Evolutionary conservation across 2,329 filamentous ascomycete genomes (phyloP).

Genomic region (Scedosporium dehoogii): DNA sequence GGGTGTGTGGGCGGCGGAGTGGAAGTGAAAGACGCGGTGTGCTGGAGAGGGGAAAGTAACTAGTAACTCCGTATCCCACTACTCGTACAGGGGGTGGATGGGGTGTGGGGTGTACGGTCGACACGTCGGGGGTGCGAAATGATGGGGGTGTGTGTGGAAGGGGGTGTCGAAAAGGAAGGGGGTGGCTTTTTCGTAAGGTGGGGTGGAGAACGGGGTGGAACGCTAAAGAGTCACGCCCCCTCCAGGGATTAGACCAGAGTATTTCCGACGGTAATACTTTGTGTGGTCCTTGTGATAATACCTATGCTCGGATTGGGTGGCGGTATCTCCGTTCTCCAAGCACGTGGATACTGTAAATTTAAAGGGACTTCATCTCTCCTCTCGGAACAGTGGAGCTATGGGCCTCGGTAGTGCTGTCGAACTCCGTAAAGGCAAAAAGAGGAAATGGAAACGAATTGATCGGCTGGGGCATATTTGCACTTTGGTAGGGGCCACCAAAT

Average conservation of each 20-base stretch:
- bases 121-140: background rate
- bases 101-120: background rate
- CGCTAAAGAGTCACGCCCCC: background rate
- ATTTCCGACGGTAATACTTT: slow-evolving; percentile 3
- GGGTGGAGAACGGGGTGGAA: background rate
- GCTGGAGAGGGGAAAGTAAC: background rate
- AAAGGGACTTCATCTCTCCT: background rate
- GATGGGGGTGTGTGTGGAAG: background rate
- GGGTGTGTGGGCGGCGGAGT: background rate
- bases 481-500: background rate
- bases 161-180: background rate
- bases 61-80: background rate
- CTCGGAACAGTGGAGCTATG: background rate
- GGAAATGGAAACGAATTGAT: background rate
- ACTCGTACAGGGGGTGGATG: no score
- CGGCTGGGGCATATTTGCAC: background rate
- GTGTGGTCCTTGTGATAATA: slow-evolving; percentile 2
- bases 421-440: background rate
- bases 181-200: background rate
- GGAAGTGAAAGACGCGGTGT: slow-evolving; percentile 4
- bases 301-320: slow-evolving; percentile 1
- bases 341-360: slow-evolving; percentile 3
- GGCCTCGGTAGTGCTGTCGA: background rate
- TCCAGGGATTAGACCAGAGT: background rate
- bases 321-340: slow-evolving; percentile 6